Percentiles rank a stretch among this genome's conserved stretches.
These are phyloP conservation scores for Carex sylvatica DNA, from an alignment of 202 grass and related monocot species.

Conservation along the genomic window DNA sequence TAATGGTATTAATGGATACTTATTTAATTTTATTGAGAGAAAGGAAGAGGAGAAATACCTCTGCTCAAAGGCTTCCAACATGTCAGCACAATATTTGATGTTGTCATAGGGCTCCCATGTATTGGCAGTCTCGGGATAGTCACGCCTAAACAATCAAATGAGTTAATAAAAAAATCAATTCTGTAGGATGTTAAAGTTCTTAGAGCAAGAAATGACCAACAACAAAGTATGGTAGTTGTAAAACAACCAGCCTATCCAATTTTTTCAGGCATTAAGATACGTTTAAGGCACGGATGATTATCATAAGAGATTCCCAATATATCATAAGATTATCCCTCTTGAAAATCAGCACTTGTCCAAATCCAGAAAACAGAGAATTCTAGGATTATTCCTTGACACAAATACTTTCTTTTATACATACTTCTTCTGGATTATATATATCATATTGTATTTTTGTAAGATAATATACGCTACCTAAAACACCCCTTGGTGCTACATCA, in stretches of 20 bases:
- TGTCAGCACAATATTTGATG: slow-evolving; percentile 66
- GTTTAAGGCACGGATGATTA: too few relatives aligned
- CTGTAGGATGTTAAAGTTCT: not conserved
- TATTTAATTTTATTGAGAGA: not conserved
- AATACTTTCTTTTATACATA: too few relatives aligned
- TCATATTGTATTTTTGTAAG: too few relatives aligned
- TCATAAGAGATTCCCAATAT: too few relatives aligned
- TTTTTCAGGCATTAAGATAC: too few relatives aligned
- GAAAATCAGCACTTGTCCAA: too few relatives aligned
- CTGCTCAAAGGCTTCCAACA: slow-evolving; percentile 78
- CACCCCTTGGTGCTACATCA: too few relatives aligned
- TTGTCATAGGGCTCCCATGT: slow-evolving; percentile 95
- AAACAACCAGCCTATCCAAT: not conserved
- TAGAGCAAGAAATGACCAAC: not conserved
- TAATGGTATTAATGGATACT: not conserved
- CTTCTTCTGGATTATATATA: too few relatives aligned
- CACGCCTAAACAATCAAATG: slow-evolving; percentile 47
- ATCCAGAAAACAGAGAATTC: too few relatives aligned
- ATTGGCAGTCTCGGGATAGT: slow-evolving; percentile 79
- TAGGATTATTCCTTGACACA: too few relatives aligned
- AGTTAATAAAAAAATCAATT: not conserved
- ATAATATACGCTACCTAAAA: too few relatives aligned
- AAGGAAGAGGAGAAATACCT: slow-evolving; percentile 35
- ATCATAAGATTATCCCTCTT: too few relatives aligned
- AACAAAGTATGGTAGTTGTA: not conserved